A percentile compares a stretch with the other conserved stretches of the same genome.
Evolutionary conservation across 768 basidiomycete species (phyloP).

Genomic region (Leccinum subtestaceum): DNA sequence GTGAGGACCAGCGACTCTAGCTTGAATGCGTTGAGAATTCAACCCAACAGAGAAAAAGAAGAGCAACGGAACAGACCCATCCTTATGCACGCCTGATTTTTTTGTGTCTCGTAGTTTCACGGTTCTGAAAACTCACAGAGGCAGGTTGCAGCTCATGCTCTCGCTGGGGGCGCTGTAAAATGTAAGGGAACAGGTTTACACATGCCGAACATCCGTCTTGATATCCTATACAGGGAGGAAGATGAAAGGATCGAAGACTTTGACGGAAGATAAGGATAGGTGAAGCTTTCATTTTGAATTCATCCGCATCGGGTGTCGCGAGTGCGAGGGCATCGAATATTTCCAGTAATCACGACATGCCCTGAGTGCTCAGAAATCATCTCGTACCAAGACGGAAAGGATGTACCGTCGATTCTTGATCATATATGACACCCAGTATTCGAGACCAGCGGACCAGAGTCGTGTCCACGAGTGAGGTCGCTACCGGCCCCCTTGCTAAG

Average conservation of each 20-base stretch:
- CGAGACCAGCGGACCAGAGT: no score
- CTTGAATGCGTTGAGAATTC: no score
- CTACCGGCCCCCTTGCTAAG: no score
- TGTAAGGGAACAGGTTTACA: conserved; percentile 19
- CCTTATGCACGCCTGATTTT: neutral
- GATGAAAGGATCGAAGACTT: conserved; percentile 34
- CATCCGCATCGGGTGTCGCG: no score
- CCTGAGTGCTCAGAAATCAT: no score
- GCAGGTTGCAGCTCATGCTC: conserved; percentile 26
- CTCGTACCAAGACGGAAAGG: conserved; percentile 42
- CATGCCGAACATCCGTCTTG: conserved; percentile 24
- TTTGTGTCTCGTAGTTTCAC: conserved; percentile 6
- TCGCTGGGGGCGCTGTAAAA: conserved; percentile 28
- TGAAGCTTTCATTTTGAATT: conserved; percentile 6
- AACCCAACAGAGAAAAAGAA: no score
- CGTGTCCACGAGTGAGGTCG: no score
- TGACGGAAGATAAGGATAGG: conserved; percentile 12
- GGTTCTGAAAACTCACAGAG: conserved; percentile 13
- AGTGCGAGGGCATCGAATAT: neutral
- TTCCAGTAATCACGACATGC: conserved; percentile 16
- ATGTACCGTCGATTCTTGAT: conserved; percentile 62
- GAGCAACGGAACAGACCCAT: no score
- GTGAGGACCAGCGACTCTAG: no score
- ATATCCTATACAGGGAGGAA: conserved; percentile 33
- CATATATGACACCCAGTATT: conserved; percentile 51